phyloP scores from a whole-genome alignment of 2,329 filamentous ascomycete genomes.

The Diaporthe aspalathi region DNA sequence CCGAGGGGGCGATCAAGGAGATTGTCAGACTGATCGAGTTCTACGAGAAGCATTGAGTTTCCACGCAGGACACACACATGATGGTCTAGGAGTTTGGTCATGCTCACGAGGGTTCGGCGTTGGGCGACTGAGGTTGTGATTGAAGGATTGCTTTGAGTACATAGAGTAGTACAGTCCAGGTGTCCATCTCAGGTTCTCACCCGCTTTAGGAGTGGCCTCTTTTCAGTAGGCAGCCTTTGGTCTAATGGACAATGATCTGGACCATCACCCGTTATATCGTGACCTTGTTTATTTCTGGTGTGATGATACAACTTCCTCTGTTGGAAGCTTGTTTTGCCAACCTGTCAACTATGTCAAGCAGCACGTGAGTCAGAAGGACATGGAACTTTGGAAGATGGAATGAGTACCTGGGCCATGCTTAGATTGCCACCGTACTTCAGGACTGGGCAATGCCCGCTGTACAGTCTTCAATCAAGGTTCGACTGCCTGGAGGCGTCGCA shows the following conservation, averaged over 20 bases:
- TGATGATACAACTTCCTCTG: neutral
- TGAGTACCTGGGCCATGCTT: no score
- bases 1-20: neutral
- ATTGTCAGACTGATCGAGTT: neutral
- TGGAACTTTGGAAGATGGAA: no score
- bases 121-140: neutral
- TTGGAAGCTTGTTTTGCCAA: neutral
- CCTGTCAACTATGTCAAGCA: accelerated
- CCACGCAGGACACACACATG: neutral
- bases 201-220: neutral
- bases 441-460: no score
- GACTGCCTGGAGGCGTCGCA: no score
- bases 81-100: neutral
- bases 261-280: accelerated
- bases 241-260: neutral
- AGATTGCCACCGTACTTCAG: no score
- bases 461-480: no score
- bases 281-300: no score
- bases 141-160: neutral
- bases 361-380: neutral
- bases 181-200: neutral
- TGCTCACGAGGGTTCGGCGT: neutral
- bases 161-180: neutral
- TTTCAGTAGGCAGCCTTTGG: no score
- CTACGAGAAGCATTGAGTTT: neutral